Evolutionary conservation across 768 basidiomycete genomes (phyloP).

Genomic region (Pleurotus citrinopileatus): DNA sequence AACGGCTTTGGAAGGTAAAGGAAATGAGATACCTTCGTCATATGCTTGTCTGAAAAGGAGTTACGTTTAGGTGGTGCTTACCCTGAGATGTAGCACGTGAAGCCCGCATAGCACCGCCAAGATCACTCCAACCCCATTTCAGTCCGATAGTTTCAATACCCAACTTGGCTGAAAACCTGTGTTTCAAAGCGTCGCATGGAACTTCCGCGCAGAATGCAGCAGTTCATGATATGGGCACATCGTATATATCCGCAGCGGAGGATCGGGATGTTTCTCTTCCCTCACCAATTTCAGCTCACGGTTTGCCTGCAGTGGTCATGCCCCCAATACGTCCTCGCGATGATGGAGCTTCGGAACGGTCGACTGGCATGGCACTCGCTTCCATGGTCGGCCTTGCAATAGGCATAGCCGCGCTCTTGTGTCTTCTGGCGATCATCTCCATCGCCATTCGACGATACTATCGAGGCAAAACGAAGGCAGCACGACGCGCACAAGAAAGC

Average conservation of each 20-base stretch:
- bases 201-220: no score
- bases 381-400: conserved; percentile 3
- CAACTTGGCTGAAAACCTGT: background rate
- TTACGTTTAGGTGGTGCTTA: background rate
- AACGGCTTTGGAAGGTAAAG: background rate
- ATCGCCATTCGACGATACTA: background rate
- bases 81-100: background rate
- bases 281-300: background rate
- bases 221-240: no score
- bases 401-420: background rate
- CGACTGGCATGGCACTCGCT: background rate
- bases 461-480: background rate
- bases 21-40: background rate
- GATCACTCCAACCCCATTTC: background rate
- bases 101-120: conserved; percentile 4
- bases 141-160: background rate
- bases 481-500: conserved; percentile 4
- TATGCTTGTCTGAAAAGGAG: no score
- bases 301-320: no score
- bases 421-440: background rate
- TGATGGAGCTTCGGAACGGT: background rate
- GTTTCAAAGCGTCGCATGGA: background rate
- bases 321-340: background rate
- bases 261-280: background rate
- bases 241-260: no score